Conservation (phyloP, 2,329 filamentous ascomycete genomes). For the Albophoma yamanashiensis region DNA sequence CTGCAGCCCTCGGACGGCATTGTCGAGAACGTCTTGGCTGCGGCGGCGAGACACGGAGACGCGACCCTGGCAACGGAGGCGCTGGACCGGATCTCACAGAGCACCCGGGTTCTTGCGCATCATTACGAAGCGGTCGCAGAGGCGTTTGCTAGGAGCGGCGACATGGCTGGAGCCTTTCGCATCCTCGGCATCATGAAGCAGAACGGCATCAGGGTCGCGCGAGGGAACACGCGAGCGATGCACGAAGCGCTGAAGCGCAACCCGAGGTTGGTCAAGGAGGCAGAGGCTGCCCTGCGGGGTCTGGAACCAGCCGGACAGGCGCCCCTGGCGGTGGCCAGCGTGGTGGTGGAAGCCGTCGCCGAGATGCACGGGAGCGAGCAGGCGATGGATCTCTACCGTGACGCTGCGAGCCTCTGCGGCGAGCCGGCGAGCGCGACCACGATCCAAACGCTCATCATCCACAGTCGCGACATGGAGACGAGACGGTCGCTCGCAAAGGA, state of each 20-base stretch:
- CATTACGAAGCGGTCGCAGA: conserved; percentile 77
- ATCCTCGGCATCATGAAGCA: conserved; percentile 65
- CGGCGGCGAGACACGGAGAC: conserved; percentile 61
- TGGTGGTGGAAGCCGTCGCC: conserved; percentile 23
- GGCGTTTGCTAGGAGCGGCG: conserved; percentile 49
- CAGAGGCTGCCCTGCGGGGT: conserved; percentile 44
- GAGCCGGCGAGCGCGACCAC: conserved; percentile 13
- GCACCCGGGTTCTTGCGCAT: conserved; percentile 43
- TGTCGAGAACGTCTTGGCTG: conserved; percentile 57
- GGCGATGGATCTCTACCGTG: conserved; percentile 21
- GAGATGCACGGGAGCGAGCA: conserved; percentile 15
- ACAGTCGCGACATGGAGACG: conserved; percentile 14
- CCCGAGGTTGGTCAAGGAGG: conserved; percentile 33
- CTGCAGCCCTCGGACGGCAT: conserved; percentile 45
- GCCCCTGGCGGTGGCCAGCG: conserved; percentile 24
- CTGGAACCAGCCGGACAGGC: conserved; percentile 28
- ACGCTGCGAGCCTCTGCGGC: conserved; percentile 16
- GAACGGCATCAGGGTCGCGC: conserved; percentile 35
- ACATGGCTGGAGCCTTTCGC: conserved; percentile 56
- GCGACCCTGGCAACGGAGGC: conserved; percentile 58
- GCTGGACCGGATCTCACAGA: conserved; percentile 35
- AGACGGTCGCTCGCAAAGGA: conserved; percentile 16
- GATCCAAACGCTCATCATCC: conserved; percentile 18
- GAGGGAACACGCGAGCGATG: conserved; percentile 54
- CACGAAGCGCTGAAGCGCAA: conserved; percentile 41